Percentiles rank a stretch among this genome's conserved stretches.
These are phyloP conservation scores for Helichrysum umbraculigerum DNA, from an alignment of 129 eudicot genomes.

Conservation along the genomic window DNA sequence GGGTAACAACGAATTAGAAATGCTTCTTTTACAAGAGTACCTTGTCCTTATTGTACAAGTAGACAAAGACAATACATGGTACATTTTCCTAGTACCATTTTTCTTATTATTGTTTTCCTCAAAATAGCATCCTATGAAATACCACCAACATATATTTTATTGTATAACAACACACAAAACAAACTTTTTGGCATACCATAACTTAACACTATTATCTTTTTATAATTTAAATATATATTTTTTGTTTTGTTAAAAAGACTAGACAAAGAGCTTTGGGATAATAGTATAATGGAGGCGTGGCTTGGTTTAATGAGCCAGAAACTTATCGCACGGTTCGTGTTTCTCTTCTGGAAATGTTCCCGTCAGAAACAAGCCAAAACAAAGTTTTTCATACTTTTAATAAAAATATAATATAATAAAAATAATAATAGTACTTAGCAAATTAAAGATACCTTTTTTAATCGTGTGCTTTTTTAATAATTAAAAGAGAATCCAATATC, in stretches of 20 bases:
- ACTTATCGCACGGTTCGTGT: slow-evolving; percentile 10
- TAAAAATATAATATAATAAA: background rate
- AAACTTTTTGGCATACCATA: too few species aligned
- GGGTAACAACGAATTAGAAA: too few species aligned
- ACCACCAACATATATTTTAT: background rate
- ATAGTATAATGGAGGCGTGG: slow-evolving; percentile 24
- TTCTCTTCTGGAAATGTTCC: slow-evolving; percentile 28
- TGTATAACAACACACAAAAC: background rate
- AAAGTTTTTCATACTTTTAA: slow-evolving; percentile 21
- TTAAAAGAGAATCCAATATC: background rate
- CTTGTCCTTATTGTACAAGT: slow-evolving; percentile 18
- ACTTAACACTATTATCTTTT: too few species aligned
- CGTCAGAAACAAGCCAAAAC: slow-evolving; percentile 13
- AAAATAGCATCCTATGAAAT: slow-evolving; percentile 25
- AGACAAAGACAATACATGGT: slow-evolving; percentile 26
- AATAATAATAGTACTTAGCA: background rate
- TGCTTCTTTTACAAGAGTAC: background rate
- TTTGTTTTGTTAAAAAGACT: too few species aligned
- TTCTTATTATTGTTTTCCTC: background rate
- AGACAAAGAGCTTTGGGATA: background rate
- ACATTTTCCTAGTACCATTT: slow-evolving; percentile 16
- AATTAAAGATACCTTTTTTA: slow-evolving; percentile 10
- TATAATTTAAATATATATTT: too few species aligned
- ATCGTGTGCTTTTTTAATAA: background rate
- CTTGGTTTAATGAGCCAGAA: slow-evolving; percentile 22